These are phyloP conservation scores for Boletus edulis DNA, from an alignment of 768 basidiomycete genomes.

Conservation along the genomic window DNA sequence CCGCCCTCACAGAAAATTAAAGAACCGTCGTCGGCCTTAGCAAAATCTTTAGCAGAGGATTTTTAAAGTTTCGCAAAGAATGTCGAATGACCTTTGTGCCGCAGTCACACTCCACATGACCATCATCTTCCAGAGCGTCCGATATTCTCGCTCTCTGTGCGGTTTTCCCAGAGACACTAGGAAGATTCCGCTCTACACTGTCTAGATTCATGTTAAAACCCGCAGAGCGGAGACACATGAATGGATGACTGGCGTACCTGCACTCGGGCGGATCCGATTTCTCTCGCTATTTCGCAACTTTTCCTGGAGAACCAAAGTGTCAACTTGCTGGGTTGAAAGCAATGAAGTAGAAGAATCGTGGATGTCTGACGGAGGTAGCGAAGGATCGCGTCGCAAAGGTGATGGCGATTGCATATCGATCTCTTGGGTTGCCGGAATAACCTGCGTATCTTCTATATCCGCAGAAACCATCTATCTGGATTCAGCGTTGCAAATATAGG, in stretches of 20 bases:
- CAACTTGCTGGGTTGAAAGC: conserved; percentile 29
- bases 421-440: conserved; percentile 36
- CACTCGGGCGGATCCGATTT: conserved; percentile 27
- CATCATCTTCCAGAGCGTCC: conserved; percentile 29
- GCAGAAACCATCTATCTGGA: conserved; percentile 18
- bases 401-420: conserved; percentile 26
- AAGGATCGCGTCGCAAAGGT: conserved; percentile 10
- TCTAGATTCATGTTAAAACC: conserved; percentile 19
- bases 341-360: conserved; percentile 13
- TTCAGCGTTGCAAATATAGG: neutral
- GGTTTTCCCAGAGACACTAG: neutral
- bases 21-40: conserved; percentile 51
- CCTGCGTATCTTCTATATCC: conserved; percentile 52
- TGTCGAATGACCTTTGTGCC: conserved; percentile 45
- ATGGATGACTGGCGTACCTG: conserved; percentile 48
- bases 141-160: conserved; percentile 8
- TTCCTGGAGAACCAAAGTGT: conserved; percentile 41
- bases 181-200: conserved; percentile 13
- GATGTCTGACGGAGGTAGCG: conserved; percentile 31
- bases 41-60: neutral
- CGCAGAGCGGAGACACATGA: neutral
- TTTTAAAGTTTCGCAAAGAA: neutral
- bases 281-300: conserved; percentile 18
- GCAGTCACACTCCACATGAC: conserved; percentile 66
- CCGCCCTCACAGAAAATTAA: conserved; percentile 64